phyloP scores from a whole-genome alignment of 1,284 basidiomycete genomes.

The Sanghuangporus sanghuang region DNA sequence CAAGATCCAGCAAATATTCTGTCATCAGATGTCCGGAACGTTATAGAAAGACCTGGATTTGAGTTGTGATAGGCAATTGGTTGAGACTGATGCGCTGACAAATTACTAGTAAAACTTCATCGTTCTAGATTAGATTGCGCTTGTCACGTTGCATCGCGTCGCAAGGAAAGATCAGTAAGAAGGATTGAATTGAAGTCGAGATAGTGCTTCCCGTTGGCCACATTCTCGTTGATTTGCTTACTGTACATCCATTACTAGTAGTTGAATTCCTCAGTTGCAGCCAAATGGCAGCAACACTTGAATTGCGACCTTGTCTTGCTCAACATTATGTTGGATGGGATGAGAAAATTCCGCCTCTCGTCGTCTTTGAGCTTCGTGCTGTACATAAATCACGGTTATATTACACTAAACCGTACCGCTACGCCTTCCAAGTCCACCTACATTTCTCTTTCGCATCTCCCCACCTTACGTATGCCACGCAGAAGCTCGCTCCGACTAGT shows the following conservation, averaged over 20 bases:
- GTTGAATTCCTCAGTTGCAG: too few species aligned
- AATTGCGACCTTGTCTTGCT: too few species aligned
- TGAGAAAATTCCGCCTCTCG: not conserved
- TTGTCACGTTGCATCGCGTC: too few species aligned
- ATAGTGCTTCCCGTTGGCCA: too few species aligned
- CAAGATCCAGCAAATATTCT: too few species aligned
- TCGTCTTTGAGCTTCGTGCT: not conserved
- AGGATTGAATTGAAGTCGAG: too few species aligned
- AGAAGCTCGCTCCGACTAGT: conserved; percentile 33
- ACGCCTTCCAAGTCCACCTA: conserved; percentile 37
- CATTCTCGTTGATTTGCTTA: too few species aligned
- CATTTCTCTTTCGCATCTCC: conserved; percentile 39
- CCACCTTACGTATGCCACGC: conserved; percentile 40
- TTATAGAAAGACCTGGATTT: not conserved
- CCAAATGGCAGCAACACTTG: too few species aligned
- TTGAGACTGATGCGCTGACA: not conserved
- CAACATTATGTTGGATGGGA: too few species aligned
- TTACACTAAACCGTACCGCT: not conserved
- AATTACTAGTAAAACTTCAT: not conserved
- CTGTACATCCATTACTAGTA: too few species aligned
- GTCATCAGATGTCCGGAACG: not conserved
- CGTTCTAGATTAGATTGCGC: too few species aligned
- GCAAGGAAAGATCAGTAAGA: too few species aligned
- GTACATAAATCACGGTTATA: not conserved
- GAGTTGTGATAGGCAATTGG: not conserved